Conservation (phyloP, 108 stramenopile species). For the Aurantiochytrium sp. region DNA sequence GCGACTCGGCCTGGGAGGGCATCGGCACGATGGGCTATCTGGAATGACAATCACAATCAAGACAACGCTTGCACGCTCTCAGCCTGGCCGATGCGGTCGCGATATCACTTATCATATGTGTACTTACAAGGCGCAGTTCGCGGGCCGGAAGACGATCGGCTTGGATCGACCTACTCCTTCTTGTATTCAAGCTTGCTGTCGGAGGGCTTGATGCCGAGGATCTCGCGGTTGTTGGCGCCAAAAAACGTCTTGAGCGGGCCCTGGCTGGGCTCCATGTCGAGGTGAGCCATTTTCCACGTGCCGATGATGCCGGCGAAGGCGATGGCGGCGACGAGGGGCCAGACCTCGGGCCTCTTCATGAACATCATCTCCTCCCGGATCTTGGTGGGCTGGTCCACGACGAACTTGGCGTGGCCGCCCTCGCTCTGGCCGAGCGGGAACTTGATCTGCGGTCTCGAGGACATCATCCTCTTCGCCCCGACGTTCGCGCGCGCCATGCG, state of each 20-base stretch:
- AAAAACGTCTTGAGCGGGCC: neutral
- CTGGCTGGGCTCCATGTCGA: neutral
- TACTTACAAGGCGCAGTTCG: neutral
- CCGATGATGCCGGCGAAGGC: neutral
- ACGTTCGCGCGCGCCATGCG: no score
- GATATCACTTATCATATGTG: no score
- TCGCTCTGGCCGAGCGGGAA: neutral
- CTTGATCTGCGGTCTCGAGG: neutral
- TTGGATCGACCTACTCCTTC: no score
- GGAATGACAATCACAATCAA: no score
- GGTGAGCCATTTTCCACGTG: neutral
- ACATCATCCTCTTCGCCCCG: no score
- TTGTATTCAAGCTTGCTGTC: conserved; percentile 28
- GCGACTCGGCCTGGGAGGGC: neutral
- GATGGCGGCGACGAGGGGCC: neutral
- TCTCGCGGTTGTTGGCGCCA: conserved; percentile 7
- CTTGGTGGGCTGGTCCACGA: neutral
- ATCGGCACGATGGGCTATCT: neutral
- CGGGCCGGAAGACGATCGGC: no score
- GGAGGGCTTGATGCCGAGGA: conserved; percentile 22
- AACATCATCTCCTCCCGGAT: neutral
- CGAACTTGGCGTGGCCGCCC: neutral
- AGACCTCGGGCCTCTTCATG: neutral
- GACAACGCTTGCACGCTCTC: no score
- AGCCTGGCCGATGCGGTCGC: no score